A percentile compares a stretch with the other conserved stretches of the same genome.
Conservation (phyloP, 768 basidiomycete species). For the Lanmaoa rubissima region DNA sequence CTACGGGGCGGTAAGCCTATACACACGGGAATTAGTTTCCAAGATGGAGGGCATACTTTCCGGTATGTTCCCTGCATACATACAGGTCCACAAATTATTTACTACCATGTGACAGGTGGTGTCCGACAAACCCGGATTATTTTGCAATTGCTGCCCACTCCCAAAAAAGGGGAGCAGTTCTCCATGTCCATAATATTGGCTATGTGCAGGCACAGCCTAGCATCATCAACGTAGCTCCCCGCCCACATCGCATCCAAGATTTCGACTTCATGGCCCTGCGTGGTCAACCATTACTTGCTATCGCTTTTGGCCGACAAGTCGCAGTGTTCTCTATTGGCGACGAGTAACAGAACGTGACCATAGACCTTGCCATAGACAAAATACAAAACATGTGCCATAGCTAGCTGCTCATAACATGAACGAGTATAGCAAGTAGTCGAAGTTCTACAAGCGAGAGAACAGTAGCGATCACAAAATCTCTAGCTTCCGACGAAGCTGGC, state of each 20-base stretch:
- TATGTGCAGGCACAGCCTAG: conserved; percentile 66
- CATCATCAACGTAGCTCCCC: conserved; percentile 52
- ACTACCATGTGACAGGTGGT: conserved; percentile 58
- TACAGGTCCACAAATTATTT: not conserved
- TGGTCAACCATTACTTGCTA: conserved; percentile 65
- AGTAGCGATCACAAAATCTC: not conserved
- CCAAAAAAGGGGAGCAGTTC: conserved; percentile 57
- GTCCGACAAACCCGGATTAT: conserved; percentile 68
- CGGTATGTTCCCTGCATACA: conserved; percentile 40
- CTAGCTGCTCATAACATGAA: conserved; percentile 13
- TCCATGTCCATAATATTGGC: conserved; percentile 67
- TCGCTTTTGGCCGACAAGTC: conserved; percentile 60
- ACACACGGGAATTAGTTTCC: conserved; percentile 58
- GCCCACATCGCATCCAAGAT: conserved; percentile 65
- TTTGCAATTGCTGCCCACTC: conserved; percentile 73
- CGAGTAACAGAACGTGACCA: conserved; percentile 37
- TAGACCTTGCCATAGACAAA: not conserved
- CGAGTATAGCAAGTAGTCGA: not conserved
- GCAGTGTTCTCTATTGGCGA: conserved; percentile 63
- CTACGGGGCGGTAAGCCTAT: conserved; percentile 73
- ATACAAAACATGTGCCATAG: conserved; percentile 24
- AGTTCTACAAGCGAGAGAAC: conserved; percentile 3
- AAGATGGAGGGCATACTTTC: conserved; percentile 67
- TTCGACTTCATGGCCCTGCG: conserved; percentile 70
- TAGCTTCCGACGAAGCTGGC: conserved; percentile 25